phyloP scores from a whole-genome alignment of 2,329 filamentous ascomycete genomes.

The Trichoderma brevicompactum region DNA sequence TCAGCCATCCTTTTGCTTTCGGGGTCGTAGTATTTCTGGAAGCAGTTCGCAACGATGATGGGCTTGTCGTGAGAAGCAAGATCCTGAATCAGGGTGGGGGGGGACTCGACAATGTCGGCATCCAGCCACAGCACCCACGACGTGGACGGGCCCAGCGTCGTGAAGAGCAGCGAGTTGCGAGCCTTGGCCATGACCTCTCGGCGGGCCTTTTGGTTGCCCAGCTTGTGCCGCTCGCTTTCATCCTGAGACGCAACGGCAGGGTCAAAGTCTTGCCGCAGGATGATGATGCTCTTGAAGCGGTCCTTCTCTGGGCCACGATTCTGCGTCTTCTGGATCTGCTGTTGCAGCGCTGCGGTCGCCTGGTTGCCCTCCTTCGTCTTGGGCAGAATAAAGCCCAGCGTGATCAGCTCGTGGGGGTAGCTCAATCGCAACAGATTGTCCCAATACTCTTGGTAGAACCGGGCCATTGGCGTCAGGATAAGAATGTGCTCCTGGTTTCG shows the following conservation, averaged over 20 bases:
- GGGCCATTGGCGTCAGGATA: slow-evolving; percentile 88
- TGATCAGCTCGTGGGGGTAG: slow-evolving; percentile 95
- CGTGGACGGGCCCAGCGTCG: slow-evolving; percentile 85
- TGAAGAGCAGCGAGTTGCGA: slow-evolving; percentile 92
- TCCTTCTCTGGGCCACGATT: slow-evolving; percentile 73
- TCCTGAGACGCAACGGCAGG: slow-evolving; percentile 78
- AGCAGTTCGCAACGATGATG: slow-evolving; percentile 95
- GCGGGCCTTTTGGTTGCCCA: slow-evolving; percentile 84
- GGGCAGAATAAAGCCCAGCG: slow-evolving; percentile 92
- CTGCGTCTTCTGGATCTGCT: slow-evolving; percentile 83
- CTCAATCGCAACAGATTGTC: slow-evolving; percentile 81
- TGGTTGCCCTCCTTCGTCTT: slow-evolving; percentile 91
- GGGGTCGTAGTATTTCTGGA: slow-evolving; percentile 77
- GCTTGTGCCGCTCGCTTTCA: slow-evolving; percentile 88
- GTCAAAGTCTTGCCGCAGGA: slow-evolving; percentile 93
- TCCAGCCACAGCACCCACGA: slow-evolving; percentile 99
- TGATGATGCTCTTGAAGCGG: slow-evolving; percentile 91
- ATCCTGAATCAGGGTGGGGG: slow-evolving; percentile 84
- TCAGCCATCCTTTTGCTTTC: slow-evolving; percentile 72
- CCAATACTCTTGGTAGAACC: slow-evolving; percentile 96
- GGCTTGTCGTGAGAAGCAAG: slow-evolving; percentile 84
- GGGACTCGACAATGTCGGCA: slow-evolving; percentile 87
- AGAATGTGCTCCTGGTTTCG: slow-evolving; percentile 84
- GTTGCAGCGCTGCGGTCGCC: slow-evolving; percentile 81
- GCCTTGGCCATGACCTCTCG: slow-evolving; percentile 91